Evolutionary conservation across 441 rosid species (phyloP).

Genomic region (Gossypium schwendimanii): DNA sequence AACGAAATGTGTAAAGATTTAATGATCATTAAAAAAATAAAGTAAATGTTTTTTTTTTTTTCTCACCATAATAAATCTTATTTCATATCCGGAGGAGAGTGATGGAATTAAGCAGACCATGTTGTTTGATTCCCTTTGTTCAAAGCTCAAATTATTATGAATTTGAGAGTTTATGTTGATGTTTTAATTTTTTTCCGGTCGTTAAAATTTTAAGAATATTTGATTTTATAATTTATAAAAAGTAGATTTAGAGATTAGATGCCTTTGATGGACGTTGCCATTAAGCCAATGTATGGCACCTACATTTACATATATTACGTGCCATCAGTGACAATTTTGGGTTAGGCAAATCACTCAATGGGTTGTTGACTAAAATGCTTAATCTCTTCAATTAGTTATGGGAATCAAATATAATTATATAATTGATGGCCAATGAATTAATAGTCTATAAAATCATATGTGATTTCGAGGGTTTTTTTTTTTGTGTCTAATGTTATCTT

Average conservation of each 20-base stretch:
- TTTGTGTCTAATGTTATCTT: too few species aligned
- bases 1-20: too few species aligned
- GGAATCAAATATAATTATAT: background rate
- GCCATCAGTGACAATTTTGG: background rate
- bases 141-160: background rate
- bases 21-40: too few species aligned
- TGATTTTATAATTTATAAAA: background rate
- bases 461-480: too few species aligned
- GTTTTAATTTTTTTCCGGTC: too few species aligned
- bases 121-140: too few species aligned
- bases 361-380: background rate
- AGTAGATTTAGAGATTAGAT: background rate
- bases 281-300: slow-evolving; percentile 2
- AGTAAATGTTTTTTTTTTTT: too few species aligned
- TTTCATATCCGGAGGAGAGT: too few species aligned
- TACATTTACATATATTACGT: background rate
- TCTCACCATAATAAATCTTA: too few species aligned
- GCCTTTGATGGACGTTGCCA: background rate
- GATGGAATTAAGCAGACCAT: background rate
- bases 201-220: too few species aligned
- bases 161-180: background rate
- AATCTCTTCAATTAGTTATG: background rate
- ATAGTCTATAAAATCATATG: too few species aligned
- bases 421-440: too few species aligned
- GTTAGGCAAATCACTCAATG: background rate